Evolutionary conservation across 2,329 filamentous ascomycete species (phyloP), one percentile per base, ranked within the genome.

Genomic region (Myriosclerotinia curreyana): DNA sequence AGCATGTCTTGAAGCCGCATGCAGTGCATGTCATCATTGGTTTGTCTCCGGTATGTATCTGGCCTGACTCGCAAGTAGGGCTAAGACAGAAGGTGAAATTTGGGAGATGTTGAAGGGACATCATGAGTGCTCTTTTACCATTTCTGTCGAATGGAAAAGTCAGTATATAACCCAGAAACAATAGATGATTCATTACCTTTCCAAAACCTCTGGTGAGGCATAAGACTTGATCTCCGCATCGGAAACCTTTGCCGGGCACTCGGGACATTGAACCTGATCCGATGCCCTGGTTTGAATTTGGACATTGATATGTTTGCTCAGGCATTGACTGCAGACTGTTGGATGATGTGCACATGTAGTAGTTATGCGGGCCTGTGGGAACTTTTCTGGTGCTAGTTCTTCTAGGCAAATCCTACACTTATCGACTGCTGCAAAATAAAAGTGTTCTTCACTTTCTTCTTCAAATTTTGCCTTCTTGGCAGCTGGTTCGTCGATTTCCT

Each of bases 1-100:
- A 48, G 40, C 50, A 62, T 44, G 60, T 62, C 20, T 54, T 54
- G 15, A 62, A 62, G 9, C 15, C 15, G 44, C 50, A 62, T 15
- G 38, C 25, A 20, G 25, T 25, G 17, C 49, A 62, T 48, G 9
- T 55, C 49, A 62, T 62, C 50, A 55, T 46, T 46, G 60, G 60
- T 8, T 55, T 15, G 14, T 44, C 50, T 1, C 28, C 25, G 17
- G 28, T 7, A n/a, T 62, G 60, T 38, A 54, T 44, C 7, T 54
- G 60, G 2, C 60, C 50, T n/a, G 34, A 44, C 22, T 62, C 40
- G 11, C 60, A 62, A 6, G 4, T 25, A 28, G n/a, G 31, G 17
- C 20, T 5, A 3, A 62, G 25, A 15, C 60, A 53, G 11, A 48
- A 54, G 6, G 34, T 42, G 14, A 53, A 62, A 20, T 52, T 62